Base-by-base conservation (phyloP, 495 filamentous ascomycete species). In the Penicillium odoratum region DNA sequence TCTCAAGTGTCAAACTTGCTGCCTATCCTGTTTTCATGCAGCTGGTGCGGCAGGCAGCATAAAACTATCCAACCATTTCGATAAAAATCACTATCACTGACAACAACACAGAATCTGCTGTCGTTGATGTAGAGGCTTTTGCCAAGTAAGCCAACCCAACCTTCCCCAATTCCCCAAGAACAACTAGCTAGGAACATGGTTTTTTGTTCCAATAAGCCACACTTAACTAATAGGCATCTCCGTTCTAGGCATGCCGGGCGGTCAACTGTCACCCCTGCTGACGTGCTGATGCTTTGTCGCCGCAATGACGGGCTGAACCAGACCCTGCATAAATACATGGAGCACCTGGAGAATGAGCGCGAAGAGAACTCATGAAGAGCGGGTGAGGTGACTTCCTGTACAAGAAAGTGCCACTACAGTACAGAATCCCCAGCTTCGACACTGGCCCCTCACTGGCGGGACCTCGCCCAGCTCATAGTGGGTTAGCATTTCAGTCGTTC, bases 251-350 rank as follows among this genome's bases (percentile, higher is more conserved):
- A 96, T 72, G 93, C 90, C n/a, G 89, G 90, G 13, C 85, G 93
- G 15, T 85, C 83, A 11, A 92, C 87, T 0, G 81, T 98, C 60
- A 89, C 86, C 21, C 86, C 88, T 0, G 87, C 90, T 33, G 94
- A 98, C 67, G 94, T 97, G 38, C 77, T 98, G 64, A 78, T 98
- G 18, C 83, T 98, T 15, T 83, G 90, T 33, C 78, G 94, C 50
- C 82, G 94, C 51, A 98, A 97, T 64, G 88, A 92, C 33, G 93
- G 89, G 5, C 73, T 98, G 29, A 84, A 88, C 55, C 78, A 75
- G n/a, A 82, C 94, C 18, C 79, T 95, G 58, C 83, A 79, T 59
- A 82, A 83, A 36, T 87, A 83, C 61, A 70, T 91, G 8, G 88
- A 90, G 48, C 78, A 81, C 56, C 78, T 33, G 16, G 52, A 55